Base-by-base conservation (phyloP, 805 yeast species). In the Barnettozyma pratensis region DNA sequence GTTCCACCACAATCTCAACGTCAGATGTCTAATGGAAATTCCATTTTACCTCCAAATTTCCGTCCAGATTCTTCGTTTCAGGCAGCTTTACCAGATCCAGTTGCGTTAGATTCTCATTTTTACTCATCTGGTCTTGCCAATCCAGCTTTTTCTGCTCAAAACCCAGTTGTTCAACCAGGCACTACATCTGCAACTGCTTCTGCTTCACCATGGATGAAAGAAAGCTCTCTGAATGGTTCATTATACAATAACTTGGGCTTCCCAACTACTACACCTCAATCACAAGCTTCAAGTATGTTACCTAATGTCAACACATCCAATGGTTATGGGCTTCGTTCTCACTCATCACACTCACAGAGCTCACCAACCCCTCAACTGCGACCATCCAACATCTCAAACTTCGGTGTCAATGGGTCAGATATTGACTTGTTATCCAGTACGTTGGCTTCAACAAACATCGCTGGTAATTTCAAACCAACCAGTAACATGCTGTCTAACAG, bases 381-480 rank as follows among this genome's bases (percentile, higher is more conserved):
- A 19, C 46, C 41, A 10, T 27, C 39, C 6, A 28, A 36, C 25
- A 14, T 31, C 34, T n/a, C 40, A 7, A 37, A 42, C 19, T 30
- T n/a, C 34, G 28, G 39, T 7, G 5, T 14, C 27, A 30, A 31
- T 25, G 46, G 42, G 12, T 40, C 47, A 4, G 50, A 51, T 14
- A 37, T 49, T 40, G 53, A 52, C 31, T 14, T 47, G 12, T 36
- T 49, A 7, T 3, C 47, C 11, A 29, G 41, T 9, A 10, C 10
- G 9, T 26, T 42, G 8, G 42, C 47, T 30, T 25, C 49, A 28
- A 36, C 44, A 3, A 42, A 25, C 6, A 30, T 48, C 14, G 47
- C 19, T 19, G 19, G 37, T 10, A 38, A 41, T 19, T 27, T 12
- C 5, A 31, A 36, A 25, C 26, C 19, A 9, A 5, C 41, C 6